Evolutionary conservation across 257 asterid genomes (phyloP).

Genomic region (Rubia yunnanensis): DNA sequence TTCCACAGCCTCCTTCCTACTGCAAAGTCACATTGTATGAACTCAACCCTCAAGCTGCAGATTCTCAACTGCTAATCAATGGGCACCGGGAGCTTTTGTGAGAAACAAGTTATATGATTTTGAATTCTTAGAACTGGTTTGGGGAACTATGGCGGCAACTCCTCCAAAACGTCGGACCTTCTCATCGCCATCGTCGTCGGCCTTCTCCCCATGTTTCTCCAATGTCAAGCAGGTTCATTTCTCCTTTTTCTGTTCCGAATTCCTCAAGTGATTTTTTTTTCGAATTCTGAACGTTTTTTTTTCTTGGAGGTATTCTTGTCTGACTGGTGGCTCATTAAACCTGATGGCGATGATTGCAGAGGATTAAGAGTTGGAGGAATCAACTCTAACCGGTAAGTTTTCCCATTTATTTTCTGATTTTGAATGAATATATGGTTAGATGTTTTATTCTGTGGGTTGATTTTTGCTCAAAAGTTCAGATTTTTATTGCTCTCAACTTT

Average conservation of each 20-base stretch:
- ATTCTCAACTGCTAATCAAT: neutral
- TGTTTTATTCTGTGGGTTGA: neutral
- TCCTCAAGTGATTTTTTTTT: neutral
- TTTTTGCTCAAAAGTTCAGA: neutral
- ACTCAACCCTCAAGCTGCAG: no score
- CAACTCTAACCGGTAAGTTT: conserved; percentile 21
- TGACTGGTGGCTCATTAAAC: conserved; percentile 60
- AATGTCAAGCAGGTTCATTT: conserved; percentile 3
- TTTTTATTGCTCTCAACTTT: neutral
- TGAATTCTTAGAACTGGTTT: neutral
- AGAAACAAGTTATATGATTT: neutral
- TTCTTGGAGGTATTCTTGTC: conserved; percentile 20
- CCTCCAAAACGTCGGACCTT: neutral
- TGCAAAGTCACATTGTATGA: no score
- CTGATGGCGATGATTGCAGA: conserved; percentile 25
- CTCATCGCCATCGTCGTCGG: conserved; percentile 1
- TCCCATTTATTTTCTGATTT: neutral
- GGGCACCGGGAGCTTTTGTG: neutral
- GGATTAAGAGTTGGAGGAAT: conserved; percentile 45
- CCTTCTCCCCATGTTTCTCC: conserved; percentile 4
- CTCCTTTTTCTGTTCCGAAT: neutral
- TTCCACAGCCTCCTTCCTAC: no score
- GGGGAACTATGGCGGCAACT: conserved; percentile 6
- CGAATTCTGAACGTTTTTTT: neutral
- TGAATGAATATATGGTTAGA: neutral